Percentiles rank a stretch among this genome's conserved stretches.
Evolutionary conservation across 306 rosid genomes (phyloP).

Genomic region (Castanea sativa): DNA sequence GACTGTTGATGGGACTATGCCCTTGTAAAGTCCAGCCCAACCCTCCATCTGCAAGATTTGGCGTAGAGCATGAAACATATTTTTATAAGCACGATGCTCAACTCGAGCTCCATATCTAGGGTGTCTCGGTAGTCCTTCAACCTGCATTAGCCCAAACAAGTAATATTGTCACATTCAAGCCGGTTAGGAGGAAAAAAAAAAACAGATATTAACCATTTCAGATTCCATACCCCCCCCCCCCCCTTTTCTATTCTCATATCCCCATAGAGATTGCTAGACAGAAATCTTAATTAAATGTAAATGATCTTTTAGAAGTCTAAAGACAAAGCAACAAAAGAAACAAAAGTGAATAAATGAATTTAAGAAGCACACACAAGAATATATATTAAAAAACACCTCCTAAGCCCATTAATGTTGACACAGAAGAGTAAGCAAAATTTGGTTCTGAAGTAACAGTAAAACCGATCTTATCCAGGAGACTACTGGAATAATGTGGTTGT

Average conservation of each 20-base stretch:
- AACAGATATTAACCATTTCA: not conserved
- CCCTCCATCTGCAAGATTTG: conserved; percentile 65
- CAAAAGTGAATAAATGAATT: not conserved
- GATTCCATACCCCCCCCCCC: too few relatives aligned
- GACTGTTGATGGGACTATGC: conserved; percentile 80
- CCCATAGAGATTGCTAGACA: not conserved
- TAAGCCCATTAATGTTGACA: not conserved
- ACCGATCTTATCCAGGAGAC: not conserved
- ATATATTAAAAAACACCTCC: not conserved
- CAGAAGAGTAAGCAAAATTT: not conserved
- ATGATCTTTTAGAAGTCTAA: not conserved
- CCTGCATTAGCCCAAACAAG: conserved; percentile 35
- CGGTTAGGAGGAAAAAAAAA: not conserved
- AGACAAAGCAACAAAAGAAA: not conserved
- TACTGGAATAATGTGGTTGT: not conserved
- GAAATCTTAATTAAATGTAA: not conserved
- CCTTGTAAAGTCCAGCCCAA: conserved; percentile 87
- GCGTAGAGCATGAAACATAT: conserved; percentile 72
- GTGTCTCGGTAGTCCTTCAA: conserved; percentile 88
- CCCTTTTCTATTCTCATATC: not conserved
- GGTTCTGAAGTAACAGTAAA: not conserved
- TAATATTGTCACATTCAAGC: not conserved
- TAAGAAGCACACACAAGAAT: not conserved
- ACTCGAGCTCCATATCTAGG: conserved; percentile 89
- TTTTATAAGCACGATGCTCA: conserved; percentile 65